Conservation (phyloP, 768 basidiomycete genomes). For the Gelatoporia subvermispora region DNA sequence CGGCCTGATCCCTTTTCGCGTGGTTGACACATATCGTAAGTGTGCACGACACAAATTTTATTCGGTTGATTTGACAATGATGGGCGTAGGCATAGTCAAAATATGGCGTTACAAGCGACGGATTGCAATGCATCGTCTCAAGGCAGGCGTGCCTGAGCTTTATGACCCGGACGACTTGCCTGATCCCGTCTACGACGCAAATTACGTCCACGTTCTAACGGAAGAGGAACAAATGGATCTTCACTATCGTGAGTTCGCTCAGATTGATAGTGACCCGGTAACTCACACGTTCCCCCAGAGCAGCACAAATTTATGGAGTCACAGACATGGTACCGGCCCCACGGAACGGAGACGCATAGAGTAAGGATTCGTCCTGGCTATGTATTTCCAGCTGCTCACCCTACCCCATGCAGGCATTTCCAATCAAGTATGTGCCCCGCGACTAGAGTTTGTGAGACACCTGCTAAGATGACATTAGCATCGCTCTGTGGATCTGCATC, state of each 20-base stretch:
- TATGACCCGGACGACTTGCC: slow-evolving; percentile 78
- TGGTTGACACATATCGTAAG: slow-evolving; percentile 70
- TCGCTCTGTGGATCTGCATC: slow-evolving; percentile 68
- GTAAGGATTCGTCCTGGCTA: slow-evolving; percentile 27
- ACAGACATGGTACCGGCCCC: slow-evolving; percentile 84
- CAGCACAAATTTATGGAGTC: slow-evolving; percentile 64
- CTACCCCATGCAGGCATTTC: slow-evolving; percentile 49
- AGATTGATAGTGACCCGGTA: not conserved
- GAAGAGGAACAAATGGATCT: slow-evolving; percentile 60
- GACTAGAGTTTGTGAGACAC: not conserved
- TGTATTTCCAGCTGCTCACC: slow-evolving; percentile 3
- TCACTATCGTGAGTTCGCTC: slow-evolving; percentile 49
- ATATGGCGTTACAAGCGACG: slow-evolving; percentile 72
- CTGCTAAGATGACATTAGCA: slow-evolving; percentile 28
- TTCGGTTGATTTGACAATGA: not conserved
- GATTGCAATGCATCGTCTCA: slow-evolving; percentile 52
- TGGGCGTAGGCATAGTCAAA: slow-evolving; percentile 59
- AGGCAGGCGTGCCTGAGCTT: slow-evolving; percentile 61
- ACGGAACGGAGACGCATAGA: slow-evolving; percentile 77
- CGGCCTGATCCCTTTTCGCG: slow-evolving; percentile 72
- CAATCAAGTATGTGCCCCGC: slow-evolving; percentile 47
- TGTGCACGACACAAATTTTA: not conserved
- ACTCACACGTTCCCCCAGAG: slow-evolving; percentile 31
- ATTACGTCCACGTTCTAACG: slow-evolving; percentile 67
- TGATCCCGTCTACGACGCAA: slow-evolving; percentile 67